phyloP scores from a whole-genome alignment of 2,329 filamentous ascomycete species.

The Sclerotinia trifoliorum region DNA sequence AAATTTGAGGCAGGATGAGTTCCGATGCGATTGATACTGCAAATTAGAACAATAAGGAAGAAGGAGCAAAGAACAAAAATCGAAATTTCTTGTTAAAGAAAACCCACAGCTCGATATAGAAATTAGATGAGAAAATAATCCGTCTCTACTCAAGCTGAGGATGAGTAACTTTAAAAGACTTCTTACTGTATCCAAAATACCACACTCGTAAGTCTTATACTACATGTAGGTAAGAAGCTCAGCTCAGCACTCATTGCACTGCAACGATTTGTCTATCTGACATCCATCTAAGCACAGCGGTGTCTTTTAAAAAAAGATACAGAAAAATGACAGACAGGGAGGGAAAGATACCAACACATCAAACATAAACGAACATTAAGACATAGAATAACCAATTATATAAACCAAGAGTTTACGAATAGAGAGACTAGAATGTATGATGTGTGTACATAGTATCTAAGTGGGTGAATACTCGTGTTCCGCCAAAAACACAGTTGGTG shows the following conservation, averaged over 20 bases:
- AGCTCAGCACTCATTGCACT: constrained; percentile 1
- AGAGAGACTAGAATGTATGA: background rate
- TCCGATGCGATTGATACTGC: background rate
- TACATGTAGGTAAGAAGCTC: constrained; percentile 4
- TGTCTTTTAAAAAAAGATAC: background rate
- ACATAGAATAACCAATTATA: background rate
- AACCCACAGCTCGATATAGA: background rate
- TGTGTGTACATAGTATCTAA: background rate
- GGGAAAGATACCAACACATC: constrained; percentile 6
- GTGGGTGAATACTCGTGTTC: background rate
- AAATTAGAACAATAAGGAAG: background rate
- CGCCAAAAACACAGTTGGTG: background rate
- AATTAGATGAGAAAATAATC: background rate
- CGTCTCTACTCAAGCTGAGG: background rate
- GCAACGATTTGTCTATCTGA: background rate
- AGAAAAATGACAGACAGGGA: background rate
- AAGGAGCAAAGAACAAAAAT: background rate
- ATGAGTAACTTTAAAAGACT: constrained; percentile 10
- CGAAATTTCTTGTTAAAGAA: background rate
- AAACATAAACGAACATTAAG: background rate
- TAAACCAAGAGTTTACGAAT: background rate
- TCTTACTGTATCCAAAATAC: constrained; percentile 8
- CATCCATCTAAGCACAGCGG: background rate
- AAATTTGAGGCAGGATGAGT: background rate
- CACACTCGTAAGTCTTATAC: background rate